Conservation (phyloP, 2,329 filamentous ascomycete genomes). For the Talaromyces atroroseus region DNA sequence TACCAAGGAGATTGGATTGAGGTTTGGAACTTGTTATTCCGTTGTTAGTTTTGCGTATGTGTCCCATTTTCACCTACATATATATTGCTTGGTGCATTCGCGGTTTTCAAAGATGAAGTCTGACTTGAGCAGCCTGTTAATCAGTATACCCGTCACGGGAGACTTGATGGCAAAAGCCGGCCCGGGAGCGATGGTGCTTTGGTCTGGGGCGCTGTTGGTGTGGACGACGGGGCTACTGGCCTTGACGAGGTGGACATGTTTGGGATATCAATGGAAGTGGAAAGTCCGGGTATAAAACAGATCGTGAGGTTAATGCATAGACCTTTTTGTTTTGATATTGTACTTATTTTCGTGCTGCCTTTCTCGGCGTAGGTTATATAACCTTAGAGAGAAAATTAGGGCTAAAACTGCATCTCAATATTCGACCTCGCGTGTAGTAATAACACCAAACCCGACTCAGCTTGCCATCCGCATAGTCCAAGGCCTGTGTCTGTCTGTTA, state of each 20-base stretch:
- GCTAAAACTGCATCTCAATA: not conserved
- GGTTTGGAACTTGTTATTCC: conserved; percentile 47
- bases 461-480: conserved; percentile 6
- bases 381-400: too few species aligned
- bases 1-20: conserved; percentile 44
- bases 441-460: not conserved
- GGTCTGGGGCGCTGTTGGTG: conserved; percentile 40
- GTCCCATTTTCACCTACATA: too few species aligned
- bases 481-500: not conserved
- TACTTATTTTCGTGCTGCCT: too few species aligned
- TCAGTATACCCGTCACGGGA: conserved; percentile 46
- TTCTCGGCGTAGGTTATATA: too few species aligned
- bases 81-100: too few species aligned
- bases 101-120: too few species aligned
- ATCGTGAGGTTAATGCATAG: too few species aligned
- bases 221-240: conserved; percentile 30
- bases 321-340: too few species aligned
- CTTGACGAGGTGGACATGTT: conserved; percentile 35
- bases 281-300: conserved; percentile 29
- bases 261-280: conserved; percentile 36
- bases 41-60: conserved; percentile 42
- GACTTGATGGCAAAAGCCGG: conserved; percentile 46
- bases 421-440: not conserved
- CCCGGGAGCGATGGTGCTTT: conserved; percentile 40
- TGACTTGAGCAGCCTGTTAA: conserved; percentile 29